A percentile compares a stretch with the other conserved stretches of the same genome.
Conservation (phyloP, 1,139 yeast genomes). For the Scheffersomyces stambukii region DNA sequence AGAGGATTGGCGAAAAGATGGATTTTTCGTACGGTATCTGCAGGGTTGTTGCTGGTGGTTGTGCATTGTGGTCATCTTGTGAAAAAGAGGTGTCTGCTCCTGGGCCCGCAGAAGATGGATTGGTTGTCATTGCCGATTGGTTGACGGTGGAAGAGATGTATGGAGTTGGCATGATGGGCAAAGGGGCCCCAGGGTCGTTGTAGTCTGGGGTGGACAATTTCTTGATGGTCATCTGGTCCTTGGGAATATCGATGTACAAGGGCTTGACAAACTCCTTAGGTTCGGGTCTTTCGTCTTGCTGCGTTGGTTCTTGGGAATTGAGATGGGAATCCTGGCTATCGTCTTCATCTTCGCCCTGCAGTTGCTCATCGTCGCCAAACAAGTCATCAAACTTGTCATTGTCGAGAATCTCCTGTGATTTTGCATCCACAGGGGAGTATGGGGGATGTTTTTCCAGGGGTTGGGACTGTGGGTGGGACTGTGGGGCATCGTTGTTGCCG, state of each 20-base stretch:
- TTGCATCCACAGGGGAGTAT: no score
- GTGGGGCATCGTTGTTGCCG: constrained; percentile 1
- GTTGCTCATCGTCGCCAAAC: constrained; percentile 4
- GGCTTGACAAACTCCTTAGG: constrained; percentile 8
- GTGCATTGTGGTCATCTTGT: no score
- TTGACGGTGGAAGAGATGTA: constrained; percentile 33
- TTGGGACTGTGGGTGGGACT: no score
- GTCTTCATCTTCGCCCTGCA: constrained; percentile 1
- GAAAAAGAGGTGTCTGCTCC: constrained; percentile 10
- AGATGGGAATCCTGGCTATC: neutral
- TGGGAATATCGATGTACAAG: constrained; percentile 48
- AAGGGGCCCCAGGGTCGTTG: constrained; percentile 79
- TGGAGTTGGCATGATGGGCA: constrained; percentile 62
- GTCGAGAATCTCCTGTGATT: no score
- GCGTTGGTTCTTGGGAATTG: no score
- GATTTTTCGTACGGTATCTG: constrained; percentile 28
- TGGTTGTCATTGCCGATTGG: constrained; percentile 12
- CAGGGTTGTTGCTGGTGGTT: constrained; percentile 2
- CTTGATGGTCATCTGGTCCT: constrained; percentile 49
- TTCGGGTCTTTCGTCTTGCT: constrained; percentile 1
- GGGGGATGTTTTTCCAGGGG: no score
- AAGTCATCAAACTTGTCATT: constrained; percentile 7
- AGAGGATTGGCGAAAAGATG: constrained; percentile 73
- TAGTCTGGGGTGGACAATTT: constrained; percentile 47
- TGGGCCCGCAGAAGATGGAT: constrained; percentile 12